These are phyloP conservation scores for Mycena pura DNA, from an alignment of 768 basidiomycete genomes.

Conservation along the genomic window DNA sequence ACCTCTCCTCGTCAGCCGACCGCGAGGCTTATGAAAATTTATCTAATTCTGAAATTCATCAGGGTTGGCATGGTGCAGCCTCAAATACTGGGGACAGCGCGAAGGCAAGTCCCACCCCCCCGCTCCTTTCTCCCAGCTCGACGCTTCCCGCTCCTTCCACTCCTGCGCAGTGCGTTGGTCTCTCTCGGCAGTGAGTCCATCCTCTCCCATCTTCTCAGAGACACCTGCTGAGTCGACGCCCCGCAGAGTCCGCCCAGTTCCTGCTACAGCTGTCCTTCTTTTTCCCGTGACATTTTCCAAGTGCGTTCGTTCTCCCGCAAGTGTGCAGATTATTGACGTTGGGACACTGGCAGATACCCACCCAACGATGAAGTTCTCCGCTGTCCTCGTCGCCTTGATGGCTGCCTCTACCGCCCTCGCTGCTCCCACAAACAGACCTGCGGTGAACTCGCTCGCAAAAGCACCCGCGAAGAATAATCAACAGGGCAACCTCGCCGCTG, in stretches of 20 bases:
- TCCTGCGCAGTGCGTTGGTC: constrained; percentile 25
- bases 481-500: background rate
- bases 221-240: background rate
- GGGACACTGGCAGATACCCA: constrained; percentile 3
- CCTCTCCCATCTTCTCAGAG: background rate
- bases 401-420: constrained; percentile 15
- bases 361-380: constrained; percentile 18
- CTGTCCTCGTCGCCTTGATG: constrained; percentile 20
- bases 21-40: too few relatives aligned
- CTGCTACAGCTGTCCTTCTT: constrained; percentile 16
- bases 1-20: background rate
- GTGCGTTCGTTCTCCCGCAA: background rate
- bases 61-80: constrained; percentile 16
- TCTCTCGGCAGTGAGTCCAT: constrained; percentile 6
- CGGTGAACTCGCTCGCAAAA: background rate
- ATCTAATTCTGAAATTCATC: background rate
- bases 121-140: constrained; percentile 11
- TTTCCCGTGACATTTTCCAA: constrained; percentile 8
- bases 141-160: constrained; percentile 22
- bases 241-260: background rate
- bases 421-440: background rate
- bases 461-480: background rate
- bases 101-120: background rate
- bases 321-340: background rate
- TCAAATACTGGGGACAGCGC: constrained; percentile 12